Percentiles rank a stretch among this genome's conserved stretches.
phyloP scores from a whole-genome alignment of 768 basidiomycete genomes.

The Termitomyces sp. region DNA sequence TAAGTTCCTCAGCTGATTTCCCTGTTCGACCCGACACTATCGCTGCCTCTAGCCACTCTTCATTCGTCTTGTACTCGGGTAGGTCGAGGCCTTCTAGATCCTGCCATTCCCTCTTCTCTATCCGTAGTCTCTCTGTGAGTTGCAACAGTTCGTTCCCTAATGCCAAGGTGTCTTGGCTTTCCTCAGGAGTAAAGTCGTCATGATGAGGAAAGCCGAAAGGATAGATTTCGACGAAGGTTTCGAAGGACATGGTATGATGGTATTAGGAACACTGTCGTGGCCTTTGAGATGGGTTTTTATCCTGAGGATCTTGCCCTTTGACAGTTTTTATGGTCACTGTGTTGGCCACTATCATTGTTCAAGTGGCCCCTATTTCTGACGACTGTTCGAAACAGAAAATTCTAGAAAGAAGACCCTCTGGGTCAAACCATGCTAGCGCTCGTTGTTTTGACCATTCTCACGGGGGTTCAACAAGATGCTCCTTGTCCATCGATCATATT shows the following conservation, averaged over 20 bases:
- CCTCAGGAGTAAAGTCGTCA: neutral
- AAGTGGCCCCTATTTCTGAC: neutral
- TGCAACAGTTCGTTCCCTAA: neutral
- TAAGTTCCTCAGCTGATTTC: neutral
- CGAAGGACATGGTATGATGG: neutral
- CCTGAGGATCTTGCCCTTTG: neutral
- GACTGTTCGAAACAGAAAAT: neutral
- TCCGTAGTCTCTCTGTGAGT: neutral
- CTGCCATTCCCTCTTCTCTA: neutral
- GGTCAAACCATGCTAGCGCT: neutral
- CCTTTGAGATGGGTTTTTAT: neutral
- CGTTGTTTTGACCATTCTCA: no score
- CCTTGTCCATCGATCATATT: no score
- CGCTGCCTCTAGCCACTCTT: neutral
- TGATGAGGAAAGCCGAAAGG: neutral
- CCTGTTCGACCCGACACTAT: neutral
- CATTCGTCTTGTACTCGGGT: neutral
- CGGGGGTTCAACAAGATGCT: no score
- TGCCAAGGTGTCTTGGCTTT: neutral
- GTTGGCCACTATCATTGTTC: neutral
- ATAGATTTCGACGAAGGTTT: neutral
- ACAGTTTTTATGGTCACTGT: neutral
- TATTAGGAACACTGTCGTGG: neutral
- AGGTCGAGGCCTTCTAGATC: neutral
- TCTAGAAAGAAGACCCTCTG: neutral